Base-by-base conservation (phyloP, 805 yeast genomes). In the Lipomyces chichibuensis region DNA sequence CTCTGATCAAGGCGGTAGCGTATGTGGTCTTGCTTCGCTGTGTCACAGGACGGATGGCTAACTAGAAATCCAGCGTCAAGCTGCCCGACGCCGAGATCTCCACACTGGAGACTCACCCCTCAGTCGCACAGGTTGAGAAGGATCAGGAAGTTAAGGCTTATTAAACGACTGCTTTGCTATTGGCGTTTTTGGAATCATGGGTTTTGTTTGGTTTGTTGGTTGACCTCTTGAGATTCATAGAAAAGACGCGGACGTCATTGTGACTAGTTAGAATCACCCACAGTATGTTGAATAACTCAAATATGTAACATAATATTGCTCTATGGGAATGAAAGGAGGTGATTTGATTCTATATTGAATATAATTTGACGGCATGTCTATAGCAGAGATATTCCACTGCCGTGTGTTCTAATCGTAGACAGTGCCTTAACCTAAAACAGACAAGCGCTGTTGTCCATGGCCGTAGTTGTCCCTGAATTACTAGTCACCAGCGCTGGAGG, bases 1-100 rank as follows among this genome's bases (percentile, higher is more conserved):
- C 74, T 11, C 46, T 72, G 46, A 69, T 72, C 64, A 72, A 72
- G 64, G 75, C 71, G 11, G 67, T 72, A 35, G 65, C 73, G 65
- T 73, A 71, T 14, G 69, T 67, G 23, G n/a, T 51, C 33, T 14
- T 25, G 13, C 43, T 4, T 17, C 20, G 8, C 3, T 17, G 23
- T n/a, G 3, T 17, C 20, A n/a, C 20, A 17, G 49, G n/a, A 49
- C 32, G n/a, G 20, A 17, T 37, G 56, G 14, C 39, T 33, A 20
- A 27, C 49, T 51, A 32, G 8, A 20, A 61, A 5, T 25, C 43
- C 37, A 65, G 71, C 13, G 71, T 64, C 54, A 55, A 49, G 17
- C 54, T 69, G 27, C 75, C 75, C n/a, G 71, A 72, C 14, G 65
- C 25, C 32, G 33, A 53, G 32, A 70, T 72, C 23, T 27, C 53